Conservation (phyloP, 345 rosid genomes). For the Anastatica hierochuntica region DNA sequence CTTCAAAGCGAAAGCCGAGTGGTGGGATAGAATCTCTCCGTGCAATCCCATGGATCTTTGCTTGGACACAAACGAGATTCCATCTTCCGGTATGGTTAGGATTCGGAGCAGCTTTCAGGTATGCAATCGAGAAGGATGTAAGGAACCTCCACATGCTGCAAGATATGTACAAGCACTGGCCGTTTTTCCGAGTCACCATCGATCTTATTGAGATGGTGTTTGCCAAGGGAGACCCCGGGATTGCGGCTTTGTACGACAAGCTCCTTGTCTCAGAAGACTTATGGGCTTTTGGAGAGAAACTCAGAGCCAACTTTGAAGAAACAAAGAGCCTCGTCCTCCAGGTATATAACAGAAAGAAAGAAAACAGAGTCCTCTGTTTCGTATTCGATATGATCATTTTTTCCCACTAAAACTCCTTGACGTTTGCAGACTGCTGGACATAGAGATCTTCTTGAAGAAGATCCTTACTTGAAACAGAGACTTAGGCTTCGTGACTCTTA, state of each 20-base stretch:
- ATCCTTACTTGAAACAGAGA: slow-evolving; percentile 90
- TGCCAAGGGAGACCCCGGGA: slow-evolving; percentile 94
- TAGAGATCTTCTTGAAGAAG: slow-evolving; percentile 91
- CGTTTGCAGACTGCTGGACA: slow-evolving; percentile 77
- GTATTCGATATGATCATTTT: too few relatives aligned
- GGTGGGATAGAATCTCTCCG: slow-evolving; percentile 96
- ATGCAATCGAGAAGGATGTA: slow-evolving; percentile 51
- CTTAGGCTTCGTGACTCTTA: slow-evolving; percentile 87
- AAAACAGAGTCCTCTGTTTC: slow-evolving; percentile 16
- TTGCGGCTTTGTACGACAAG: slow-evolving; percentile 73
- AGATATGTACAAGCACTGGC: slow-evolving; percentile 88
- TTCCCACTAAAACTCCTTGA: neutral
- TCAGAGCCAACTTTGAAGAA: slow-evolving; percentile 67
- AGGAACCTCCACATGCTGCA: slow-evolving; percentile 78
- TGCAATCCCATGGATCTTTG: slow-evolving; percentile 99
- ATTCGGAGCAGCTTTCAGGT: slow-evolving; percentile 82
- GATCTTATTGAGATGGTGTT: slow-evolving; percentile 99
- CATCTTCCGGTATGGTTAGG: slow-evolving; percentile 99
- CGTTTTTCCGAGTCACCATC: slow-evolving; percentile 89
- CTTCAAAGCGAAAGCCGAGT: slow-evolving; percentile 90
- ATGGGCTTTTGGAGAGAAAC: slow-evolving; percentile 61
- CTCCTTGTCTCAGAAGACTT: slow-evolving; percentile 83
- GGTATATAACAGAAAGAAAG: slow-evolving; percentile 34
- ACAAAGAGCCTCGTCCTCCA: slow-evolving; percentile 78
- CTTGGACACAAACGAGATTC: slow-evolving; percentile 98